Conservation (phyloP, 768 basidiomycete species). For the Sporobolomyces pararoseus region DNA sequence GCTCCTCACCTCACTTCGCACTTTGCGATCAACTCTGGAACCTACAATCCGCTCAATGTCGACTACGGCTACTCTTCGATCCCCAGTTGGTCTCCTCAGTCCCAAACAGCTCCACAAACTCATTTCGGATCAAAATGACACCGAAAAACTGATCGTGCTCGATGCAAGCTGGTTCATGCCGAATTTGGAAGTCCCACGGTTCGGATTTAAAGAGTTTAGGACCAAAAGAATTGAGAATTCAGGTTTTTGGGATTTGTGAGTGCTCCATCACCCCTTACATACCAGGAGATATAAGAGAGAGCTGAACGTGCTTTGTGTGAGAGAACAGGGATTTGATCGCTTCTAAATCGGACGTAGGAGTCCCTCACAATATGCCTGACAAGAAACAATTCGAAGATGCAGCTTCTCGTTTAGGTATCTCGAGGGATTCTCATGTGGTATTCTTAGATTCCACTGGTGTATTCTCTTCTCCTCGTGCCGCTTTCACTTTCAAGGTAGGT, state of each 20-base stretch:
- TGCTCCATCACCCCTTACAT: no score
- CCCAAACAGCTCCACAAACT: slow-evolving; percentile 49
- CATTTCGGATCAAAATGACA: slow-evolving; percentile 28
- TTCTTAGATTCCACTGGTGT: slow-evolving; percentile 86
- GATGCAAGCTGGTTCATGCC: slow-evolving; percentile 97
- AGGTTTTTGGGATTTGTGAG: slow-evolving; percentile 17
- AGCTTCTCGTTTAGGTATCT: slow-evolving; percentile 60
- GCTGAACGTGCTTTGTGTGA: no score
- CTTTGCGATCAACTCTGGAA: neutral
- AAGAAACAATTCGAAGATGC: slow-evolving; percentile 64
- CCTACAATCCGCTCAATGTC: neutral
- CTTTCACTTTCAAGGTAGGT: slow-evolving; percentile 78
- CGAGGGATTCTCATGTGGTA: slow-evolving; percentile 70
- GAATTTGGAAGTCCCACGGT: slow-evolving; percentile 60
- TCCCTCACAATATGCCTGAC: slow-evolving; percentile 92
- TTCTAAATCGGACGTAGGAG: slow-evolving; percentile 66
- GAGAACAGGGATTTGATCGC: slow-evolving; percentile 40
- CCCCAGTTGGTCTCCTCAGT: slow-evolving; percentile 40
- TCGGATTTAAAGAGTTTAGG: slow-evolving; percentile 64
- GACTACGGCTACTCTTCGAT: neutral
- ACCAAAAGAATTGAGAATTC: slow-evolving; percentile 17
- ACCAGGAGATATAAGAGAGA: no score
- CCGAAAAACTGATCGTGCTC: slow-evolving; percentile 52
- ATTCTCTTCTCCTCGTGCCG: slow-evolving; percentile 85
- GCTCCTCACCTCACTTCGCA: neutral